Evolutionary conservation across 177 flowering plant species (phyloP), one percentile per base, ranked within the genome.

Genomic region (Vitis hybrid): DNA sequence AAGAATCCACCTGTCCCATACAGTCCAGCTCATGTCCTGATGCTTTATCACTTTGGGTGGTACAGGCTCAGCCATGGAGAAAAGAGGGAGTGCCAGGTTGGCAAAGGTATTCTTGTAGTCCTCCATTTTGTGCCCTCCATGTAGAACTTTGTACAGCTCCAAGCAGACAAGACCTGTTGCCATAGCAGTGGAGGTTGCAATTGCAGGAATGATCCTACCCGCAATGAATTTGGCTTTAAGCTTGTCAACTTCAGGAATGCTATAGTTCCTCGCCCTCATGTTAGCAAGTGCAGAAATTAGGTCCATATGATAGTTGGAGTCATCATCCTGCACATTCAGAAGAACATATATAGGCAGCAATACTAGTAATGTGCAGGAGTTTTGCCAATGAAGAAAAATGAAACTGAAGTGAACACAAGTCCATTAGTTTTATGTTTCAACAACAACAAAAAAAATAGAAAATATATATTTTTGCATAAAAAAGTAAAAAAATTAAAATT

Each of bases 131-230:
- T 91, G 98, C 8, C 81, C 86, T 32, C 91, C 94, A 65, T 78
- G 86, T 9, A 92, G 64, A 75, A 85, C 97, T 80, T 94, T 94
- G 88, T 92, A 94, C 7, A 94, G 88, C 75, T 94, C 97, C 26
- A 94, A 84, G 83, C 98, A 94, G 19, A 94, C 97, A 14, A 94
- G 86, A 51, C 98, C 97, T 0, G 98, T 94, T 15, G 98, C 98
- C 94, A 94, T 84, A 1, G 97, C 98, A 0, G 97, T 94, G 59
- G 97, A 80, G 51, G 98, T 94, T 40, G 98, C 98, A 69, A 94
- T 92, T 26, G 98, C 98, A 57, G 98, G 98, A 51, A 94, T 94
- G 52, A 94, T 94, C 74, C 98, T 83, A 9, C 98, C 98, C 6
- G 97, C 98, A 67, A 94, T 92, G 55, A 94, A 88, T 80, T 92